Evolutionary conservation across 306 rosid species (phyloP), one percentile per base, ranked within the genome.

Genomic region (Rubus parviflorus): DNA sequence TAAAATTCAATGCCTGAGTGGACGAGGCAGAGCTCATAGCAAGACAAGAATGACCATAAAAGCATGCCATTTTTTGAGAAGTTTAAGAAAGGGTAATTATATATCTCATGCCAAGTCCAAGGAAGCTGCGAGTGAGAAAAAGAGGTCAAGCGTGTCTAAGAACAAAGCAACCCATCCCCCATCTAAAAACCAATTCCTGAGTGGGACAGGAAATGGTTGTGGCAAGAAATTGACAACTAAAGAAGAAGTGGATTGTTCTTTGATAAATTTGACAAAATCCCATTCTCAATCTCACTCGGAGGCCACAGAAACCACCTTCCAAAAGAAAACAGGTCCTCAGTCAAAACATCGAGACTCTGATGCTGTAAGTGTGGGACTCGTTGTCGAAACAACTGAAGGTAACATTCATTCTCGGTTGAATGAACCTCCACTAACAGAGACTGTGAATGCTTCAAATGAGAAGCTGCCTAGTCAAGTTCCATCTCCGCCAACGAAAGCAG

Each of bases 1-100:
- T 48, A 25, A 7, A 10, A 22, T 47, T 47, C 57, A 47, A 47
- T 46, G 20, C 57, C 58, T 47, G 42, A 17, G 42, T 23, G 74
- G 74, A 70, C 43, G 12, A 25, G 74, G 58, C 22, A 70, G 58
- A 25, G 42, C n/a, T 23, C 74, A 70, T 70, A 22, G 74, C 46
- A 69, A 15, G 42, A 69, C 35, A 47, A 69, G 74, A 69, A 47
- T 2, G 57, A 7, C 4, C 25, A 69, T 1, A 3, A 47, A 8
- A 47, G 58, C 57, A 25, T 69, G 10, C 19, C 74, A 47, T 25
- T 1, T 25, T 25, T 47, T 48, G 25, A 70, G 45, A 25, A 47
- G 58, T 48, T 23, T 70, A 5, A 70, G 37, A 47, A 47, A 48
- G 74, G 74, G 74, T 1, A 70, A 48, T 16, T 25, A 47, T 70